Conservation (phyloP, 352 stramenopile species). For the Globisporangium nodosum region DNA sequence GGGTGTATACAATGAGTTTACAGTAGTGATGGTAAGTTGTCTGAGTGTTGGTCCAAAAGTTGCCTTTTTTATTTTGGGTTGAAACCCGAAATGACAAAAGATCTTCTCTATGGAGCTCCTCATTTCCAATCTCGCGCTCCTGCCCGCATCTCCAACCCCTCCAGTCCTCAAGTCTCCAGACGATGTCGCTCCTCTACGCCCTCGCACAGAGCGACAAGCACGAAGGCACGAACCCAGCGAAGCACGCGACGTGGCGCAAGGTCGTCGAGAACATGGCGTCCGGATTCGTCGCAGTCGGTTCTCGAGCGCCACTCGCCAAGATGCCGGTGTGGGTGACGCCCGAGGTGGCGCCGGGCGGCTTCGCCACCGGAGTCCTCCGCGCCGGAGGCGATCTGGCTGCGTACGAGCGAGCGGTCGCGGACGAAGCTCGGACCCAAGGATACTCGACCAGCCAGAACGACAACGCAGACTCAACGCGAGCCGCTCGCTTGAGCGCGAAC, state of each 20-base stretch:
- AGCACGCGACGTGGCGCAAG: slow-evolving; percentile 7
- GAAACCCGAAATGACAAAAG: neutral
- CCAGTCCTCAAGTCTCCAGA: neutral
- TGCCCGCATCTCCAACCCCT: neutral
- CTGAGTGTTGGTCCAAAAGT: neutral
- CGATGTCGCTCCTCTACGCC: slow-evolving; percentile 16
- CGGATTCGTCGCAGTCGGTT: slow-evolving; percentile 8
- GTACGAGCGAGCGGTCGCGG: slow-evolving; percentile 6
- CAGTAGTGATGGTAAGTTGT: neutral
- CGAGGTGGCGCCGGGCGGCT: slow-evolving; percentile 13
- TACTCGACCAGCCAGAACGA: neutral
- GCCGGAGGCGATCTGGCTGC: slow-evolving; percentile 1
- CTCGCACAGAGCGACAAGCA: slow-evolving; percentile 7
- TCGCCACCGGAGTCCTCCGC: slow-evolving; percentile 4
- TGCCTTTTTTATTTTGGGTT: slow-evolving; percentile 1
- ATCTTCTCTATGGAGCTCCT: neutral
- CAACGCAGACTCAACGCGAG: neutral
- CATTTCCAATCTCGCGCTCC: neutral
- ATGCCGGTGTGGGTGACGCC: slow-evolving; percentile 14
- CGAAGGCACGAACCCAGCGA: neutral
- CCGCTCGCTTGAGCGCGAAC: neutral
- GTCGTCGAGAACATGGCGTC: slow-evolving; percentile 9
- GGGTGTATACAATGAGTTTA: neutral
- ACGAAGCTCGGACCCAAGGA: neutral
- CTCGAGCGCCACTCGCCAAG: neutral